Conservation (phyloP, 495 filamentous ascomycete species). For the Aspergillus biplanus region DNA sequence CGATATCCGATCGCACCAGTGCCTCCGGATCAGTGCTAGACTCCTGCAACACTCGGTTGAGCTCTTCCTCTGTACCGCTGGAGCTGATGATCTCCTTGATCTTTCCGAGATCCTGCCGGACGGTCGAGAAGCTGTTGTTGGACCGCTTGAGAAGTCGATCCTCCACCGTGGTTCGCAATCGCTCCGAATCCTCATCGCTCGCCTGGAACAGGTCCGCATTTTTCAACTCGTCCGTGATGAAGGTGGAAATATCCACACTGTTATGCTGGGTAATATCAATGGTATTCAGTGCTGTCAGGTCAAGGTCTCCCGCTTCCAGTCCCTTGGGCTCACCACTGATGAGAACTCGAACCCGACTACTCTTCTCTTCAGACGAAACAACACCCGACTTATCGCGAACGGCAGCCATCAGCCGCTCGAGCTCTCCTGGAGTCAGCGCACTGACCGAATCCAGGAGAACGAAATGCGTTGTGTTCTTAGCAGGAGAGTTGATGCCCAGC, state of each 20-base stretch:
- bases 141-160: conserved; percentile 17
- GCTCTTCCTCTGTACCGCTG: conserved; percentile 28
- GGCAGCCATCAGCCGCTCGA: background rate
- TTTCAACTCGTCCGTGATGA: conserved; percentile 18
- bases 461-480: conserved; percentile 23
- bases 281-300: background rate
- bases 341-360: conserved; percentile 12
- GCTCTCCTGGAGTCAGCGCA: conserved; percentile 12
- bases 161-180: conserved; percentile 6
- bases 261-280: conserved; percentile 20
- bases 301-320: background rate
- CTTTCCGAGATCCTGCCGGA: conserved; percentile 22
- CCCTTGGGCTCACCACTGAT: conserved; percentile 6
- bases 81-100: conserved; percentile 27
- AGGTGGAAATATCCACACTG: conserved; percentile 8
- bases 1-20: conserved; percentile 21
- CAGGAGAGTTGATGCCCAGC: conserved; percentile 26
- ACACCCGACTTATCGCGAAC: background rate
- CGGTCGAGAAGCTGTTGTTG: conserved; percentile 13
- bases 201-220: conserved; percentile 18
- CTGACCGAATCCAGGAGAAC: conserved; percentile 29
- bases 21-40: conserved; percentile 23
- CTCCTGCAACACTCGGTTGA: conserved; percentile 24
- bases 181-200: conserved; percentile 15
- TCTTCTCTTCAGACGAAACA: background rate